Percentiles rank a stretch among this genome's conserved stretches.
These are phyloP conservation scores for Fusarium succisae DNA, from an alignment of 2,329 filamentous ascomycete species.

Conservation along the genomic window DNA sequence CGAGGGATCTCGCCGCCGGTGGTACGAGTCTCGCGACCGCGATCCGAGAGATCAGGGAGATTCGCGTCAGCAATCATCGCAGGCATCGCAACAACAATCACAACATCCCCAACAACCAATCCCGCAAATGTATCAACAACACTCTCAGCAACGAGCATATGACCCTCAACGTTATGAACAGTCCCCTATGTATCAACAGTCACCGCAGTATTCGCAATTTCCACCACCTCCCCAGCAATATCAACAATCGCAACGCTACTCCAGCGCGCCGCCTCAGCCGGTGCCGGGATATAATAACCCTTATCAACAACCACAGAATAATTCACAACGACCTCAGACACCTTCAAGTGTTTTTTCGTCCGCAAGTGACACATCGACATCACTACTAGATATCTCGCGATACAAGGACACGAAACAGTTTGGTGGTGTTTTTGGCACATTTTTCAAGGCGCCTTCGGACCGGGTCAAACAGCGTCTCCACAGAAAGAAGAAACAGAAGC, in stretches of 20 bases:
- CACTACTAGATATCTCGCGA: conserved; percentile 72
- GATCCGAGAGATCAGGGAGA: conserved; percentile 45
- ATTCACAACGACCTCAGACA: conserved; percentile 42
- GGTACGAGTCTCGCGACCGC: conserved; percentile 47
- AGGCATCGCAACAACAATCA: conserved; percentile 27
- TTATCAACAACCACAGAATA: conserved; percentile 27
- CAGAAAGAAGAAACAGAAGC: conserved; percentile 56
- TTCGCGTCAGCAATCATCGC: conserved; percentile 34
- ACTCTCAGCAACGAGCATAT: conserved; percentile 23
- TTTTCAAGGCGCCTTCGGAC: conserved; percentile 70
- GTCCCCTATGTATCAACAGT: conserved; percentile 33
- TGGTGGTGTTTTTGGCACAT: conserved; percentile 67
- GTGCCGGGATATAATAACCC: conserved; percentile 29
- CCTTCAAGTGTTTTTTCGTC: conserved; percentile 53
- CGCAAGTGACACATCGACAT: conserved; percentile 63
- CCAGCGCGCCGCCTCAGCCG: conserved; percentile 30
- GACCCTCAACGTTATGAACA: conserved; percentile 33
- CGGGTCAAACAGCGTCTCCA: conserved; percentile 48
- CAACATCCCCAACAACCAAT: conserved; percentile 26
- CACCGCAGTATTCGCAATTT: conserved; percentile 30
- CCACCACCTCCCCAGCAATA: conserved; percentile 25
- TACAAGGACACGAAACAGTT: conserved; percentile 57
- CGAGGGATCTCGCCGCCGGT: conserved; percentile 63
- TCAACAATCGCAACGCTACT: conserved; percentile 30
- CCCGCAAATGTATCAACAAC: conserved; percentile 30